Evolutionary conservation across 495 filamentous ascomycete species (phyloP).

Genomic region (Podospora appendiculata): DNA sequence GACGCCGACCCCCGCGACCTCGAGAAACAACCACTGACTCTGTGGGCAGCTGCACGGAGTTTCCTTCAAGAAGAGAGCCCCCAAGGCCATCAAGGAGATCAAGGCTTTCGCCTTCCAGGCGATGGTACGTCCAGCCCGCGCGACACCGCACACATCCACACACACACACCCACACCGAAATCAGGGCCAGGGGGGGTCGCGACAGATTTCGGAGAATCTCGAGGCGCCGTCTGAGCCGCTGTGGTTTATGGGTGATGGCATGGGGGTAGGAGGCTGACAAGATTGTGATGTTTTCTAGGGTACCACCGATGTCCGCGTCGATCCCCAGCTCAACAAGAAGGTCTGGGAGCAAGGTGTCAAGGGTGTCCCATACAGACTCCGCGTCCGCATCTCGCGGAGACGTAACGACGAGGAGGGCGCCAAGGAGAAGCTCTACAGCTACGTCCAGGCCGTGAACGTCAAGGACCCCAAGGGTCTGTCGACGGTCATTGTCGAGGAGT

Average conservation of each 20-base stretch:
- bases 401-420: slow-evolving; percentile 99
- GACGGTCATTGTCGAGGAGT: slow-evolving; percentile 67
- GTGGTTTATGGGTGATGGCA: not conserved
- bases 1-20: too few relatives aligned
- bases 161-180: too few relatives aligned
- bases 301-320: slow-evolving; percentile 93
- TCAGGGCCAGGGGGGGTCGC: too few relatives aligned
- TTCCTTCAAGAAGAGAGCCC: slow-evolving; percentile 99
- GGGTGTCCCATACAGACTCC: slow-evolving; percentile 93
- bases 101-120: slow-evolving; percentile 80
- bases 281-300: slow-evolving; percentile 49
- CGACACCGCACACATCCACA: too few relatives aligned
- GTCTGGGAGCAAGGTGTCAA: slow-evolving; percentile 99
- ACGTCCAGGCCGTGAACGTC: slow-evolving; percentile 98
- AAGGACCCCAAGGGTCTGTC: slow-evolving; percentile 97
- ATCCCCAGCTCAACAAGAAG: slow-evolving; percentile 99
- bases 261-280: slow-evolving; percentile 1
- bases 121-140: slow-evolving; percentile 64
- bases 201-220: too few relatives aligned
- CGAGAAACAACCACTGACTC: slow-evolving; percentile 7
- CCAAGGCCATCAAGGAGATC: slow-evolving; percentile 98
- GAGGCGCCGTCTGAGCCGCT: too few relatives aligned
- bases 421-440: slow-evolving; percentile 96
- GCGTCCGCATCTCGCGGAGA: slow-evolving; percentile 96
- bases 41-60: slow-evolving; percentile 78